Base-by-base conservation (phyloP, 768 basidiomycete genomes). In the Cystobasidium tubakii region DNA sequence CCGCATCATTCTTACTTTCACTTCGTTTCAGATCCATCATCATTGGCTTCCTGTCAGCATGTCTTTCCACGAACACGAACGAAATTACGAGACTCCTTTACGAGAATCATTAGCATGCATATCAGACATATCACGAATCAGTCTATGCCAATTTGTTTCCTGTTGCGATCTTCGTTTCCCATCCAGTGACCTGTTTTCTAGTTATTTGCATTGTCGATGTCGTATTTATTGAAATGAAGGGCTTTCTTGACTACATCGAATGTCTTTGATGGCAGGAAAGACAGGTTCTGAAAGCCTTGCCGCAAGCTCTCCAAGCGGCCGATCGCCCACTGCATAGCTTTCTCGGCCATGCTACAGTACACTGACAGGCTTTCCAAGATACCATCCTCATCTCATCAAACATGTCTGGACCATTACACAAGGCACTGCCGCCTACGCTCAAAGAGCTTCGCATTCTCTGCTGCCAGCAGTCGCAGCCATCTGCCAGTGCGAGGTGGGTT, bases 381-480 rank as follows among this genome's bases (percentile, higher is more conserved):
- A n/a, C n/a, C n/a, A n/a, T n/a, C n/a, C n/a, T 57, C 53, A 31
- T 36, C 34, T 36, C 69, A 2, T n/a, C 36, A 50, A 62, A 54
- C 34, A 77, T 77, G 78, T 74, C 77, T 10, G 72, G 73, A 33
- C 74, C 74, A 63, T 75, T 79, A 13, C 76, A 77, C 42, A 67
- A 76, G 50, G 75, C 74, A 1, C 60, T 79, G 62, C 77, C 77
- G n/a, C 2, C 57, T 9, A 36, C 76, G 7, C 76, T 79, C 27
- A 63, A 75, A 53, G 79, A 79, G 73, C 60, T 79, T 21, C 76
- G 79, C 39, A 55, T 79, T 66, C 74, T 77, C 42, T 77, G 78
- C 29, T 79, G 79, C 73, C 79, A 79, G 66, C 50, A 71, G 43
- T 65, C 70, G 1, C 57, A 69, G 2, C 75, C 76, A 1, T 76